phyloP scores from a whole-genome alignment of 768 basidiomycete species.

The Sarcodon aspratus region DNA sequence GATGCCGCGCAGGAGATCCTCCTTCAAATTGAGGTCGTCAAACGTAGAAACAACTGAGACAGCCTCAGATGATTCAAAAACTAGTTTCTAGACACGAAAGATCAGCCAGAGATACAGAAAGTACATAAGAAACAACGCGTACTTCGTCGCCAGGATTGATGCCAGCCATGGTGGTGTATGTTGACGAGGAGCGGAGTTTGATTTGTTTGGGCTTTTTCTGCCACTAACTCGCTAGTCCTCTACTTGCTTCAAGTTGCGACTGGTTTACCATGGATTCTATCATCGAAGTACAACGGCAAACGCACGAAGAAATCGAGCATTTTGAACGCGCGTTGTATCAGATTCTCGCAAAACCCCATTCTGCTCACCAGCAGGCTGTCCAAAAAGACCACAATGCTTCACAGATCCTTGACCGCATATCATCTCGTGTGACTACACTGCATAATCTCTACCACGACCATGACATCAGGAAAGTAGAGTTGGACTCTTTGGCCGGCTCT shows the following conservation, averaged over 20 bases:
- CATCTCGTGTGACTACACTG: constrained; percentile 52
- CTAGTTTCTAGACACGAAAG: constrained; percentile 53
- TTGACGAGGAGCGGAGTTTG: constrained; percentile 38
- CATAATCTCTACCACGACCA: constrained; percentile 71
- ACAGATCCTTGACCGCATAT: constrained; percentile 80
- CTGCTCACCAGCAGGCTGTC: constrained; percentile 50
- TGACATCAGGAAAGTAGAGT: constrained; percentile 57
- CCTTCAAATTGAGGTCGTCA: constrained; percentile 86
- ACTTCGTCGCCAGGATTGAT: constrained; percentile 85
- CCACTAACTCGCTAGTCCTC: neutral
- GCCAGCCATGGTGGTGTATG: constrained; percentile 57
- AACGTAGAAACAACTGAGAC: constrained; percentile 84
- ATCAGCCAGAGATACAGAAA: neutral
- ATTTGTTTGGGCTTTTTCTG: constrained; percentile 11
- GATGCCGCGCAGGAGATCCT: constrained; percentile 91
- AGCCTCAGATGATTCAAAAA: constrained; percentile 91
- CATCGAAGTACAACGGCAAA: constrained; percentile 89
- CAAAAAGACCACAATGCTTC: constrained; percentile 84
- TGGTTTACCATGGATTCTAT: constrained; percentile 70
- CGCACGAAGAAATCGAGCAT: constrained; percentile 92
- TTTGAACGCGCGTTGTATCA: constrained; percentile 82
- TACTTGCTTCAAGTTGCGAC: constrained; percentile 1
- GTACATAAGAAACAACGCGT: constrained; percentile 10
- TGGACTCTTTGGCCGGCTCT: constrained; percentile 45
- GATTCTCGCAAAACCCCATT: constrained; percentile 57